These are phyloP conservation scores for Monosporascus sp. DNA, from an alignment of 2,329 filamentous ascomycete genomes.

Conservation along the genomic window DNA sequence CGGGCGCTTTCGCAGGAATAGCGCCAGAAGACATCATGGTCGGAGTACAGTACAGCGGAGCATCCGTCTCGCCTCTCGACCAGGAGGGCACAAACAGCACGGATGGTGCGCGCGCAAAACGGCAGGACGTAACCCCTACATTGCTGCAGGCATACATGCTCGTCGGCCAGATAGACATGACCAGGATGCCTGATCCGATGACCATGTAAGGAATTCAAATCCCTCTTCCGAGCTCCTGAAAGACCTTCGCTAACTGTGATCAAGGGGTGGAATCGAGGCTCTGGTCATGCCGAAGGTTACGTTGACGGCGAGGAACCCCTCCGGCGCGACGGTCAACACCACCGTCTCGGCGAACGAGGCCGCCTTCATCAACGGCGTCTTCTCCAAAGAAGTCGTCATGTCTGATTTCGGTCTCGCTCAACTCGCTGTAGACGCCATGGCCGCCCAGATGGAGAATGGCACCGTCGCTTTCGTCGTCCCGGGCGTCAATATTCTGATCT, in stretches of 20 bases:
- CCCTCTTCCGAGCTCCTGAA: not conserved
- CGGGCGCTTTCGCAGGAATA: slow-evolving; percentile 47
- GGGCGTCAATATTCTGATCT: slow-evolving; percentile 61
- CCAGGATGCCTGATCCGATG: slow-evolving; percentile 48
- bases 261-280: slow-evolving; percentile 52
- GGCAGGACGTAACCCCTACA: slow-evolving; percentile 24
- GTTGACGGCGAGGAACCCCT: slow-evolving; percentile 51
- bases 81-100: slow-evolving; percentile 17
- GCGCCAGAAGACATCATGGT: slow-evolving; percentile 48
- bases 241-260: not conserved
- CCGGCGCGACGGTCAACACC: slow-evolving; percentile 50
- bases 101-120: slow-evolving; percentile 12
- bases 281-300: slow-evolving; percentile 65
- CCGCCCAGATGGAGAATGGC: slow-evolving; percentile 40
- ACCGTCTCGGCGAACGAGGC: slow-evolving; percentile 66
- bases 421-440: slow-evolving; percentile 42
- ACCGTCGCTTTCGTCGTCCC: slow-evolving; percentile 63
- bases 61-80: slow-evolving; percentile 42
- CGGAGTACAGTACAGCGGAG: slow-evolving; percentile 48
- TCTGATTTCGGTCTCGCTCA: slow-evolving; percentile 45
- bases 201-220: slow-evolving; percentile 48
- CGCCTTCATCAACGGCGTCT: slow-evolving; percentile 65
- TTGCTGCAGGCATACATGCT: slow-evolving; percentile 62
- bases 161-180: slow-evolving; percentile 60
- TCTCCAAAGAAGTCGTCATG: slow-evolving; percentile 51